Evolutionary conservation across 495 filamentous ascomycete genomes (phyloP).

Genomic region (Friedmanniomyces simplex): DNA sequence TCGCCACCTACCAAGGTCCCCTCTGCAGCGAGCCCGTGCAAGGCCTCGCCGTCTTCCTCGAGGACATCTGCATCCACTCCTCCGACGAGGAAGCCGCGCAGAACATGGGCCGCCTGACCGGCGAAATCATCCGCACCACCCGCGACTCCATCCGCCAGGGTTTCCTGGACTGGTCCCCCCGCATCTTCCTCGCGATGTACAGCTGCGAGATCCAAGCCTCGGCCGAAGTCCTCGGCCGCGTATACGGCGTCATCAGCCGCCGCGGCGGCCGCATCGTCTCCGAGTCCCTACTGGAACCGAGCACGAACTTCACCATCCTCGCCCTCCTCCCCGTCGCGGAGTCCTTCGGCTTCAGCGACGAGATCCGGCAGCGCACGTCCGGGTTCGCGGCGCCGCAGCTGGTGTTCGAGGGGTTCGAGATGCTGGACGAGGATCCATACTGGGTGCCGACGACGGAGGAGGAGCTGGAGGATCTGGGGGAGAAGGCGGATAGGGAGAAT

Average conservation of each 20-base stretch:
- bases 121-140: constrained; percentile 80
- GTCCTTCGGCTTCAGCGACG: constrained; percentile 89
- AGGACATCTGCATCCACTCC: constrained; percentile 55
- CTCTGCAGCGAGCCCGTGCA: constrained; percentile 91
- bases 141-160: constrained; percentile 76
- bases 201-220: constrained; percentile 93
- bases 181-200: constrained; percentile 96
- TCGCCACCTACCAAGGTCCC: constrained; percentile 79
- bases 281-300: constrained; percentile 88
- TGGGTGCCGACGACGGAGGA: constrained; percentile 97
- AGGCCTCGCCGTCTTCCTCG: constrained; percentile 83
- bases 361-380: constrained; percentile 88
- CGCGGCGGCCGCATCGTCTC: constrained; percentile 82
- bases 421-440: constrained; percentile 86
- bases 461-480: constrained; percentile 89
- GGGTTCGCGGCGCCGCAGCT: constrained; percentile 87
- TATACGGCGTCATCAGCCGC: constrained; percentile 86
- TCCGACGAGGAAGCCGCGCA: constrained; percentile 49
- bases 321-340: constrained; percentile 82
- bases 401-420: constrained; percentile 83
- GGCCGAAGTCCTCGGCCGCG: constrained; percentile 89
- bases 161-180: constrained; percentile 91
- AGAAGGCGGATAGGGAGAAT: constrained; percentile 86
- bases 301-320: constrained; percentile 88
- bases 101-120: constrained; percentile 68